Percentiles rank a stretch among this genome's conserved stretches.
Evolutionary conservation across 2,329 filamentous ascomycete species (phyloP).

Genomic region (Paecilomyces sp.): DNA sequence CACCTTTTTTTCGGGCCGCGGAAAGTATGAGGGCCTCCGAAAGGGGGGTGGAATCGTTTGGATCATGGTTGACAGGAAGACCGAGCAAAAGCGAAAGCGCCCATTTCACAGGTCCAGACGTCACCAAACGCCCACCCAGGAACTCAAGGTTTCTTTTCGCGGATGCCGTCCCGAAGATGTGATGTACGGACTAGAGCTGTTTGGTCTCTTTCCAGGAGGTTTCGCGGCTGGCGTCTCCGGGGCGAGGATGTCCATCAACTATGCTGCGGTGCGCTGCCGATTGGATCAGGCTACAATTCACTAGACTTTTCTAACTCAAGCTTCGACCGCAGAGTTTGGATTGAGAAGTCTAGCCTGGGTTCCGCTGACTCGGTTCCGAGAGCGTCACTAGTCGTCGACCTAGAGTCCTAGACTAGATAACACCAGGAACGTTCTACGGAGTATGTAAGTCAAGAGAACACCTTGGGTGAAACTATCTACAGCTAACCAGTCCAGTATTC

Average conservation of each 20-base stretch:
- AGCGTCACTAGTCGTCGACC: too few relatives aligned
- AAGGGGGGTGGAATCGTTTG: not conserved
- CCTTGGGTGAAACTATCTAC: not conserved
- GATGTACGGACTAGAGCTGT: not conserved
- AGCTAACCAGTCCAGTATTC: not conserved
- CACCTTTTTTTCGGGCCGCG: not conserved
- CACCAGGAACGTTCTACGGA: not conserved
- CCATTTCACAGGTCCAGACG: not conserved
- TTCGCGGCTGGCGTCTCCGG: not conserved
- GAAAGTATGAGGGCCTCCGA: not conserved
- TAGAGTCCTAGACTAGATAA: not conserved
- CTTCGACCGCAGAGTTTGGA: not conserved
- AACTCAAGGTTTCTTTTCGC: not conserved
- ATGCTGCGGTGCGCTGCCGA: not conserved
- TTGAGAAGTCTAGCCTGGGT: not conserved
- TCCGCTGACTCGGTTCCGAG: not conserved
- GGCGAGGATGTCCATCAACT: not conserved
- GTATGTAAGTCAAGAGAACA: not conserved
- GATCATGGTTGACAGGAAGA: not conserved
- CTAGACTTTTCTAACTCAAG: constrained; percentile 1
- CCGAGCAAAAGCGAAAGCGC: not conserved
- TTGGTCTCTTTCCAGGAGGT: not conserved
- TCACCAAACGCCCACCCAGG: not conserved
- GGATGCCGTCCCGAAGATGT: not conserved
- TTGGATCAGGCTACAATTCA: constrained; percentile 8